Conservation (phyloP, 495 filamentous ascomycete species). For the Lasiosphaeria ovina region DNA sequence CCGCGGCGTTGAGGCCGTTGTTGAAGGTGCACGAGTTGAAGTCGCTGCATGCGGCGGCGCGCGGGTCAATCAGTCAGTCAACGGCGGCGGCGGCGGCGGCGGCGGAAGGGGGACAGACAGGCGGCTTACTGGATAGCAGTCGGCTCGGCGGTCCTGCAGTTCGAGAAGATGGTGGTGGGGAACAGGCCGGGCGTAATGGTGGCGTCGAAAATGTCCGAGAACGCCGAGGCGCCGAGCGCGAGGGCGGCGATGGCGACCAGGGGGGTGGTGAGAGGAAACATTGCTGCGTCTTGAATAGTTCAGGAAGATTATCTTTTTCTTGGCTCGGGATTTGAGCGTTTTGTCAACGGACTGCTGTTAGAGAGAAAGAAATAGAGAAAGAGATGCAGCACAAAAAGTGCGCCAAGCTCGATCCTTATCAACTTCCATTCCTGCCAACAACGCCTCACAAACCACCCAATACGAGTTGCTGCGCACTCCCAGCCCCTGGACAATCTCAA, state of each 20-base stretch:
- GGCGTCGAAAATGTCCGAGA: background rate
- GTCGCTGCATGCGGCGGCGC: background rate
- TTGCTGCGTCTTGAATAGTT: too few relatives aligned
- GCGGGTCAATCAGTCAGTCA: background rate
- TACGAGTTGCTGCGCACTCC: too few relatives aligned
- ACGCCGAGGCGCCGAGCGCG: background rate
- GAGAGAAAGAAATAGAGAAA: too few relatives aligned
- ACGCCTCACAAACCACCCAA: too few relatives aligned
- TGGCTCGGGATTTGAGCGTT: background rate
- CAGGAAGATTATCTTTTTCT: background rate
- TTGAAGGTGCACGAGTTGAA: conserved; percentile 1
- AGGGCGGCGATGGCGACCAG: background rate
- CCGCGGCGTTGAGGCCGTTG: background rate
- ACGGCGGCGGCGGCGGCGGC: background rate
- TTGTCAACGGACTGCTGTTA: too few relatives aligned
- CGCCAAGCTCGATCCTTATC: too few relatives aligned
- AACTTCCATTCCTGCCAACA: too few relatives aligned
- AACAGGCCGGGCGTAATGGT: background rate
- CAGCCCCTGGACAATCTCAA: background rate
- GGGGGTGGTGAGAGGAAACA: background rate
- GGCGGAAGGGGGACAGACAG: background rate
- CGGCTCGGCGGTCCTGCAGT: background rate
- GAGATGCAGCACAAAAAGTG: too few relatives aligned
- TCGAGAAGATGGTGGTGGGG: background rate
- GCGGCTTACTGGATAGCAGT: background rate